These are phyloP conservation scores for Rhexocercosporidium sp. DNA, from an alignment of 2,329 filamentous ascomycete species.

Conservation along the genomic window DNA sequence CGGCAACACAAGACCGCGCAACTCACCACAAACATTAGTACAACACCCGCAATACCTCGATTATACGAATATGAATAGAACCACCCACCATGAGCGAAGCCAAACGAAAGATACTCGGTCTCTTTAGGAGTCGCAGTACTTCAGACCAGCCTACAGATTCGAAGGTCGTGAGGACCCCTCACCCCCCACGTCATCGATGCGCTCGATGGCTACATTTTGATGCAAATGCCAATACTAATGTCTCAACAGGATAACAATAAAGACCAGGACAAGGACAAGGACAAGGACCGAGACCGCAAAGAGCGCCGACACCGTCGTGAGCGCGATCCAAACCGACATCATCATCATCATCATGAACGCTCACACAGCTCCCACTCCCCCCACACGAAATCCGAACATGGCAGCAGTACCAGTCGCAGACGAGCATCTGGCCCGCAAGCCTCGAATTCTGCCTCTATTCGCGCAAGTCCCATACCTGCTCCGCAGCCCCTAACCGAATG, in stretches of 20 bases:
- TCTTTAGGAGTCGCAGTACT: slow-evolving; percentile 56
- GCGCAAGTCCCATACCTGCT: slow-evolving; percentile 15
- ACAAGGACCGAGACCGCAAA: slow-evolving; percentile 24
- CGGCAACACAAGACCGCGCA: slow-evolving; percentile 1
- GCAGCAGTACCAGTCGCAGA: background rate
- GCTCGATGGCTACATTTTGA: background rate
- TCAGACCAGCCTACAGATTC: slow-evolving; percentile 47
- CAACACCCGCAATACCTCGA: background rate
- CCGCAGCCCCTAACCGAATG: slow-evolving; percentile 54
- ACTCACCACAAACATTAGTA: background rate
- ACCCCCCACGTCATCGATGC: background rate
- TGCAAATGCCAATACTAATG: background rate
- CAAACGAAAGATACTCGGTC: slow-evolving; percentile 40
- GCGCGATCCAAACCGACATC: slow-evolving; percentile 47
- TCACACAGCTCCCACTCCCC: slow-evolving; percentile 3
- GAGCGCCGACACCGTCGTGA: slow-evolving; percentile 40
- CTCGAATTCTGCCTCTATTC: background rate
- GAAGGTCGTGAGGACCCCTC: slow-evolving; percentile 19
- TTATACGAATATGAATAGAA: slow-evolving; percentile 3
- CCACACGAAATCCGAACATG: slow-evolving; percentile 1
- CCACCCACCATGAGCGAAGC: slow-evolving; percentile 36
- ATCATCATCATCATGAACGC: slow-evolving; percentile 24
- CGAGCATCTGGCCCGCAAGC: background rate
- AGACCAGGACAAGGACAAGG: slow-evolving; percentile 11
- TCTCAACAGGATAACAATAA: slow-evolving; percentile 9